phyloP scores from a whole-genome alignment of 2,329 filamentous ascomycete genomes.

The Cytospora schulzeri region DNA sequence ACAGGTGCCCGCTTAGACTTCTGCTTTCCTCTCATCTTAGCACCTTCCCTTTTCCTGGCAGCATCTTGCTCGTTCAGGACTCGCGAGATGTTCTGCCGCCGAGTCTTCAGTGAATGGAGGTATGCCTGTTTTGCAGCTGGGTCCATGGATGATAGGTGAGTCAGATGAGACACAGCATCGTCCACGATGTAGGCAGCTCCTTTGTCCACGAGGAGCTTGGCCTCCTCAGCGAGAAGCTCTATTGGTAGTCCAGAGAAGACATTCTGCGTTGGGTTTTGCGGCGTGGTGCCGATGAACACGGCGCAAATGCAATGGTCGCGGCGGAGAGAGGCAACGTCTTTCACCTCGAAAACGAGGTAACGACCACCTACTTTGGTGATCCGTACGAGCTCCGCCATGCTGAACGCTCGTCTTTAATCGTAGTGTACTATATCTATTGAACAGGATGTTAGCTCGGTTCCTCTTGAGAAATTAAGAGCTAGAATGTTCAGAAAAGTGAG shows the following conservation, averaged over 20 bases:
- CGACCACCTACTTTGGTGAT: conserved; percentile 80
- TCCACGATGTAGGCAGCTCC: conserved; percentile 79
- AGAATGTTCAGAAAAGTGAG: neutral
- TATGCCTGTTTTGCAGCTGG: conserved; percentile 64
- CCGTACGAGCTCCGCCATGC: conserved; percentile 60
- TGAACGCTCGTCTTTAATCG: conserved; percentile 5
- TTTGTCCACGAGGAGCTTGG: conserved; percentile 75
- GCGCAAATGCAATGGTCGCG: conserved; percentile 82
- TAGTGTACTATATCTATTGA: conserved; percentile 23
- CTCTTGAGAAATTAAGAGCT: conserved; percentile 23
- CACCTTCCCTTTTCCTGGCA: conserved; percentile 35
- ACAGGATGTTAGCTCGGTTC: conserved; percentile 16
- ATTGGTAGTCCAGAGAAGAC: conserved; percentile 87
- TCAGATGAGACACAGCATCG: conserved; percentile 70
- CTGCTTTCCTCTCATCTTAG: conserved; percentile 32
- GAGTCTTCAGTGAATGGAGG: conserved; percentile 55
- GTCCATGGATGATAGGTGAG: conserved; percentile 61
- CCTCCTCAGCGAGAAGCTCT: conserved; percentile 90
- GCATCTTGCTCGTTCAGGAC: conserved; percentile 44
- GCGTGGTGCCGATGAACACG: conserved; percentile 82
- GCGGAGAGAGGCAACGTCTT: conserved; percentile 76
- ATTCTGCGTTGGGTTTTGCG: conserved; percentile 93
- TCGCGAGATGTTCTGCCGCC: conserved; percentile 46
- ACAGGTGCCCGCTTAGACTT: conserved; percentile 23
- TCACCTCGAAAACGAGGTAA: conserved; percentile 87